A percentile compares a stretch with the other conserved stretches of the same genome.
Conservation (phyloP, 306 rosid genomes). For the Malus domestica region DNA sequence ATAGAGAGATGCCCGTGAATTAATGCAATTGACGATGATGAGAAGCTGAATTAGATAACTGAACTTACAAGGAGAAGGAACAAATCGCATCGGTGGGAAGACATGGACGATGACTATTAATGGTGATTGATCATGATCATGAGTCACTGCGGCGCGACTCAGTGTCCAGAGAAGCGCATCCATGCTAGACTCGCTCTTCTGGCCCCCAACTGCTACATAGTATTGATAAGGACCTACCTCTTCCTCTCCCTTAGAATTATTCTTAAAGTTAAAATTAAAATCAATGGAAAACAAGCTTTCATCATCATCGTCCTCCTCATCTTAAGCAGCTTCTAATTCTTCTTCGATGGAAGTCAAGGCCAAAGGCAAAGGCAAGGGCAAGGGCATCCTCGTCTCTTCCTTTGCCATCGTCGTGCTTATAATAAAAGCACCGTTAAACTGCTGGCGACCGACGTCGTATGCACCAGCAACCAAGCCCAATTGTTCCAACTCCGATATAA, state of each 20-base stretch:
- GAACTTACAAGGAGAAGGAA: constrained; percentile 59
- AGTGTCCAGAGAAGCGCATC: constrained; percentile 64
- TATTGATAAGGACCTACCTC: constrained; percentile 8
- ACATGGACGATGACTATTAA: constrained; percentile 48
- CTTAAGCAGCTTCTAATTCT: not conserved
- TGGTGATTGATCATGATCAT: constrained; percentile 14
- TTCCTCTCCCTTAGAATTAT: not conserved
- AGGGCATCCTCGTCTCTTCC: not conserved
- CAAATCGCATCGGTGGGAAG: constrained; percentile 35
- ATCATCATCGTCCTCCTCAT: constrained; percentile 8
- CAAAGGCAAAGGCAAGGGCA: not conserved
- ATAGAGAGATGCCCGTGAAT: not conserved
- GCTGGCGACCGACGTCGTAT: not conserved
- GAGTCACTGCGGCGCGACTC: constrained; percentile 24
- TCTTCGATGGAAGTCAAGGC: not conserved
- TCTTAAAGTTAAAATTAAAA: not conserved
- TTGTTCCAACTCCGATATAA: not conserved
- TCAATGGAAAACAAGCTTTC: constrained; percentile 27
- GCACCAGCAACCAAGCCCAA: not conserved
- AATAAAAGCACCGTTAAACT: not conserved
- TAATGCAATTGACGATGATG: not conserved
- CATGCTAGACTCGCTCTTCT: constrained; percentile 41
- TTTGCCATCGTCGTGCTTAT: not conserved
- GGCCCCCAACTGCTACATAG: constrained; percentile 45
- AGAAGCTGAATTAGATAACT: not conserved